These are phyloP conservation scores for Rhodomyrtus psidioides DNA, from an alignment of 441 rosid species.

Conservation along the genomic window DNA sequence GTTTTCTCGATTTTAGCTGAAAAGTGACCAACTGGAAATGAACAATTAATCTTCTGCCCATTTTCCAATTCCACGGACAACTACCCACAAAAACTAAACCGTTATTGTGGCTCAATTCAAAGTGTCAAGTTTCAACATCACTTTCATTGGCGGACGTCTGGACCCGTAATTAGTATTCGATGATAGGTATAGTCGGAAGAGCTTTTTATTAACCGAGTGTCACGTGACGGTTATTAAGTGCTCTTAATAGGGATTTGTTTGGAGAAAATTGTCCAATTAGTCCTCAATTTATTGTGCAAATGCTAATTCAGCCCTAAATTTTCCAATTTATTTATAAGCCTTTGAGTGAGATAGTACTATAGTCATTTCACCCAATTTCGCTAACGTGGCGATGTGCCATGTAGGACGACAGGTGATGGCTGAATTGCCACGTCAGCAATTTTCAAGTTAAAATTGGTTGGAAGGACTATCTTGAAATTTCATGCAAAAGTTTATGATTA, in stretches of 20 bases:
- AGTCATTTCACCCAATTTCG: accelerated
- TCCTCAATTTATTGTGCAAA: background rate
- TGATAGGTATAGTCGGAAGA: background rate
- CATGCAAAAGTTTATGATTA: background rate
- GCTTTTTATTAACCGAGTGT: too few species aligned
- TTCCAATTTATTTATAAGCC: accelerated
- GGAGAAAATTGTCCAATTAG: background rate
- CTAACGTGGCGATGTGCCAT: background rate
- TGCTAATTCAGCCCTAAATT: accelerated
- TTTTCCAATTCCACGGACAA: background rate
- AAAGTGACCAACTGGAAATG: background rate
- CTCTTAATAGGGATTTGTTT: background rate
- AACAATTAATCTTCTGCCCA: background rate
- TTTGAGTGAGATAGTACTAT: background rate
- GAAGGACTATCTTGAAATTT: background rate
- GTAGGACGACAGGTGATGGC: accelerated
- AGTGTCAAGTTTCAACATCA: background rate
- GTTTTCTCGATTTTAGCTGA: background rate
- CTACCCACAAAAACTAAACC: background rate
- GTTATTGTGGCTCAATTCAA: background rate
- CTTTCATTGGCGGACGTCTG: background rate
- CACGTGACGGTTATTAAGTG: background rate
- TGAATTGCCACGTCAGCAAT: accelerated
- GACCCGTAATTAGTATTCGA: background rate
- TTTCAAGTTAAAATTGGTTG: accelerated